These are phyloP conservation scores for Capsicum pubescens DNA, from an alignment of 257 asterid genomes.

Conservation along the genomic window DNA sequence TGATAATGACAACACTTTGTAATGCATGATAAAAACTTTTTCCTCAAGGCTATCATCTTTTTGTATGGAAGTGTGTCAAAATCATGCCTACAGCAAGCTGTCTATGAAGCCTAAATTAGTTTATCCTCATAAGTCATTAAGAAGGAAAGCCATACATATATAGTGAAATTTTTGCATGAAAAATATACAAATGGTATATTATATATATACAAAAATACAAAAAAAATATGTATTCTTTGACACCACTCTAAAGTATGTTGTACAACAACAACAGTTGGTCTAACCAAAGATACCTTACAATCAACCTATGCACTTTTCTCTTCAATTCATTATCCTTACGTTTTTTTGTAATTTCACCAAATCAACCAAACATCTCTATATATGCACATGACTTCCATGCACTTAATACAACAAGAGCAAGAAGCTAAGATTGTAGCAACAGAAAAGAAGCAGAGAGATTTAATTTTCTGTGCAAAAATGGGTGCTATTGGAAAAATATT, in stretches of 20 bases:
- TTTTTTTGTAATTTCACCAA: slow-evolving; percentile 27
- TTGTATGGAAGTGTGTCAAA: slow-evolving; percentile 20
- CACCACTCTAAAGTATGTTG: slow-evolving; percentile 3
- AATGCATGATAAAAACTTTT: background rate
- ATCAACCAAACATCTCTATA: slow-evolving; percentile 28
- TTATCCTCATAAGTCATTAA: background rate
- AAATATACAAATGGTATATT: background rate
- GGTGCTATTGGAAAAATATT: slow-evolving; percentile 29
- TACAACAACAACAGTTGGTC: slow-evolving; percentile 35
- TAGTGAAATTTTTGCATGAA: background rate
- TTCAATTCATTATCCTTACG: background rate
- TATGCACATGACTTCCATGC: slow-evolving; percentile 28
- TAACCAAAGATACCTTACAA: slow-evolving; percentile 20
- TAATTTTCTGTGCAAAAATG: slow-evolving; percentile 30
- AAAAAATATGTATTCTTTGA: background rate
- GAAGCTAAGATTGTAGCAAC: background rate
- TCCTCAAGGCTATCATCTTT: background rate
- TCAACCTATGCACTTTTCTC: background rate
- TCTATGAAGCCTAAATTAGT: slow-evolving; percentile 14
- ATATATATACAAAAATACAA: background rate
- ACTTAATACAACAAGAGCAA: background rate
- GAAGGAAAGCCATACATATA: background rate
- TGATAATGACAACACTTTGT: slow-evolving; percentile 1
- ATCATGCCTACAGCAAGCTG: background rate
- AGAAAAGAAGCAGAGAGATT: background rate